These are phyloP conservation scores for Betula pendula DNA, from an alignment of 306 rosid genomes.

Conservation along the genomic window DNA sequence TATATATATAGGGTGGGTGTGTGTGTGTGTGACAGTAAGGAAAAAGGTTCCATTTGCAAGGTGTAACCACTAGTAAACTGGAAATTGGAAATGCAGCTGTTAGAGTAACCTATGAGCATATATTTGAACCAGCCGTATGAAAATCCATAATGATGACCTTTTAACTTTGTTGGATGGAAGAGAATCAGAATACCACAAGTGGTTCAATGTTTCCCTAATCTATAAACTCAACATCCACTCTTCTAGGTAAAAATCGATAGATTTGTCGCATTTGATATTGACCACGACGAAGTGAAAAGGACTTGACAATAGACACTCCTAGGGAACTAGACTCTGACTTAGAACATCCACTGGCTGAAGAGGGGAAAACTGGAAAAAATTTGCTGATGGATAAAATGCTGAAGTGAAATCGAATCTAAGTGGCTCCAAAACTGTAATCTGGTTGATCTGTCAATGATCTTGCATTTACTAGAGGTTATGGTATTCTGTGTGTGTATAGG, in stretches of 20 bases:
- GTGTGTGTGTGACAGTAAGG: too few relatives aligned
- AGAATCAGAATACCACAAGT: neutral
- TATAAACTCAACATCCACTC: neutral
- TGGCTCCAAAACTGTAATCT: slow-evolving; percentile 1
- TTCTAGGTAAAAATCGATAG: neutral
- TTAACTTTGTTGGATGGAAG: neutral
- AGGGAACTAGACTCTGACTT: neutral
- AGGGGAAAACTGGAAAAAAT: neutral
- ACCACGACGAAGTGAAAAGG: neutral
- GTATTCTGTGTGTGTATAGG: slow-evolving; percentile 49
- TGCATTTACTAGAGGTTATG: slow-evolving; percentile 25
- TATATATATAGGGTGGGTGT: too few relatives aligned
- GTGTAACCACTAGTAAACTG: neutral
- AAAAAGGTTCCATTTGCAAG: too few relatives aligned
- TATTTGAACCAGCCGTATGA: neutral
- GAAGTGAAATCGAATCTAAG: neutral
- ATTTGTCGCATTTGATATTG: neutral
- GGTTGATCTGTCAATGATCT: neutral
- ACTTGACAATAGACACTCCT: neutral
- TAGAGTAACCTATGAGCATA: neutral
- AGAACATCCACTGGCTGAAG: neutral
- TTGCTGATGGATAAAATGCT: neutral
- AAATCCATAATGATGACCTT: neutral
- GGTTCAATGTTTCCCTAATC: neutral
- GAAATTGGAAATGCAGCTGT: neutral